Base-by-base conservation (phyloP, 495 filamentous ascomycete species). In the Tuber magnatum region DNA sequence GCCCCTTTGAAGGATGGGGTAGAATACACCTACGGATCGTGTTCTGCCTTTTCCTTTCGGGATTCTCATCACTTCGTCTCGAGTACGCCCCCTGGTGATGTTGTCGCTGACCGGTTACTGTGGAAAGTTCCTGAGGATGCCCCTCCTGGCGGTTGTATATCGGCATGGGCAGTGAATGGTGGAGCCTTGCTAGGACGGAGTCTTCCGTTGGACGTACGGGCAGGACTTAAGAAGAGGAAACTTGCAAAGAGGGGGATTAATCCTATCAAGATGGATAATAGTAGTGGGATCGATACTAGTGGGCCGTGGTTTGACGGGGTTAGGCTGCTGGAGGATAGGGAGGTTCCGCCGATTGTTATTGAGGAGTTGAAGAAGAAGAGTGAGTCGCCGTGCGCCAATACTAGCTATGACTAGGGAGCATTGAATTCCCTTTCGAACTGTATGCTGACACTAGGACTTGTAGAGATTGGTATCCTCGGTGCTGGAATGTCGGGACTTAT, bases 281-380 rank as follows among this genome's bases (percentile, higher is more conserved):
- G 84, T 14, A 87, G 74, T 61, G 86, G 86, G 22, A 86, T 88
- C 76, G 90, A 92, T 78, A 80, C 83, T n/a, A 84, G 83, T 81
- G 90, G 90, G 0, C 89, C 90, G 0, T 92, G 90, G 90, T 91
- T 92, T 65, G 89, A 91, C 77, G 90, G 90, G 8, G 89, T 92
- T 24, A 86, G 86, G 43, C 86, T 89, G 73, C 85, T 92, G 76
- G 84, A 89, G 73, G 83, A 84, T 39, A 89, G 87, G 77, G 83
- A 89, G 44, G 84, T 87, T 32, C 82, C 82, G n/a, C 81, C 85
- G 9, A 84, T 88, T 3, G 87, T 90, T 70, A 88, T 88, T 6
- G 75, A 84, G 8, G 78, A 84, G 12, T 88, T 88, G 12, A 92
- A 89, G 82, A 75, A 71, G 70, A 88, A 89, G 80, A 83, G 85